Evolutionary conservation across 345 rosid genomes (phyloP).

Genomic region (Hypericum perforatum): DNA sequence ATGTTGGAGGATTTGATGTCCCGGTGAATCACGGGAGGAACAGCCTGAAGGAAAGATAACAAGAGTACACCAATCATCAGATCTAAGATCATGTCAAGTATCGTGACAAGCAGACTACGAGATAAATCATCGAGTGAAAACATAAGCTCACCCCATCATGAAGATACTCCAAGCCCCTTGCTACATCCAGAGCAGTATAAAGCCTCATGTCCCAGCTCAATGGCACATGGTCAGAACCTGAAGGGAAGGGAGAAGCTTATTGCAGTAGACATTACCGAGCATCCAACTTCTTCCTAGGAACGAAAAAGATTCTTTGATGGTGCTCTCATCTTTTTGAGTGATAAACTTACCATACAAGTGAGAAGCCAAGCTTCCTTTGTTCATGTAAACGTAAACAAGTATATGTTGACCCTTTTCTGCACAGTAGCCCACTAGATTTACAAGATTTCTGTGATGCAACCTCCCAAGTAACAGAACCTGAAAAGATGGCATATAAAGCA

Average conservation of each 20-base stretch:
- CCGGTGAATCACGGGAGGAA: conserved; percentile 92
- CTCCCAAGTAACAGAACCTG: conserved; percentile 96
- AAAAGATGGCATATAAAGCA: background rate
- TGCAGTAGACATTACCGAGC: too few relatives aligned
- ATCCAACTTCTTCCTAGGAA: background rate
- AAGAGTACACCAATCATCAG: conserved; percentile 1
- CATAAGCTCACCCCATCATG: conserved; percentile 77
- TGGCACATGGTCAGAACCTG: conserved; percentile 55
- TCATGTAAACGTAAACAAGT: conserved; percentile 94
- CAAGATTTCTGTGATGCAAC: conserved; percentile 92
- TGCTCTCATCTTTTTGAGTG: conserved; percentile 2
- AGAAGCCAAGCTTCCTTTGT: conserved; percentile 92
- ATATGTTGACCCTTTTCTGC: conserved; percentile 93
- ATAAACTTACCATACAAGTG: conserved; percentile 75
- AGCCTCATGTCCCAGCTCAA: conserved; percentile 85
- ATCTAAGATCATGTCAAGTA: background rate
- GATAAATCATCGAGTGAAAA: background rate
- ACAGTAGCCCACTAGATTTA: conserved; percentile 91
- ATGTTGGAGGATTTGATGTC: conserved; percentile 96
- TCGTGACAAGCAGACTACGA: background rate
- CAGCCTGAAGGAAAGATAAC: conserved; percentile 47
- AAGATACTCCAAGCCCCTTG: conserved; percentile 96
- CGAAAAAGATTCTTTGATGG: conserved; percentile 1
- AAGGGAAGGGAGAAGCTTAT: conserved; percentile 8
- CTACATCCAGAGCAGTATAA: conserved; percentile 76